These are phyloP conservation scores for Torulaspora quercuum DNA, from an alignment of 805 yeast genomes.

Conservation along the genomic window DNA sequence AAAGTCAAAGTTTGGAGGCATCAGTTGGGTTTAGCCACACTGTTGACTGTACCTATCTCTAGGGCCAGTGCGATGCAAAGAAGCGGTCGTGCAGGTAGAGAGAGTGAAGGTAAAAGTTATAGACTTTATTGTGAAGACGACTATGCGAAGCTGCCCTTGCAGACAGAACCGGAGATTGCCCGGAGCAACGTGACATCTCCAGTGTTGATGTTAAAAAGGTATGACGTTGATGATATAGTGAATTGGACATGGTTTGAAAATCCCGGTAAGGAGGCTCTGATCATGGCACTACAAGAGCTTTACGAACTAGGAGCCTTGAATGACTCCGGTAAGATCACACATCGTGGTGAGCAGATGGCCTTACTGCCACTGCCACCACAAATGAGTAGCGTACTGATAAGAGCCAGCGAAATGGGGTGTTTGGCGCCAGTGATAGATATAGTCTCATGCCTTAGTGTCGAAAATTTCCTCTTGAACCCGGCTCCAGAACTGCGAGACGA, in stretches of 20 bases:
- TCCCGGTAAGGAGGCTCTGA: constrained; percentile 75
- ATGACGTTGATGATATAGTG: constrained; percentile 78
- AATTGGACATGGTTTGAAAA: constrained; percentile 92
- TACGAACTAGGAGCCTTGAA: constrained; percentile 77
- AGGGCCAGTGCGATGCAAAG: constrained; percentile 94
- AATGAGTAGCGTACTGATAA: constrained; percentile 75
- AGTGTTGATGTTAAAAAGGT: constrained; percentile 73
- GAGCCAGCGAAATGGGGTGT: constrained; percentile 56
- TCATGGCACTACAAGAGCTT: constrained; percentile 73
- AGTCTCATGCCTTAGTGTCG: constrained; percentile 89
- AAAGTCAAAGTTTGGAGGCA: constrained; percentile 96
- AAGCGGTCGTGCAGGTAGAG: constrained; percentile 99
- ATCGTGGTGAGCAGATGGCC: constrained; percentile 81
- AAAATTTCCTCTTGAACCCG: constrained; percentile 78
- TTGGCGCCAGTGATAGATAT: constrained; percentile 75
- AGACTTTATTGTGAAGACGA: constrained; percentile 76
- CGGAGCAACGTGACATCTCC: constrained; percentile 85
- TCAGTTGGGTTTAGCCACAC: constrained; percentile 85
- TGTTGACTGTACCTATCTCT: constrained; percentile 87
- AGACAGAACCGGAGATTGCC: constrained; percentile 90
- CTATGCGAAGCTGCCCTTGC: constrained; percentile 58
- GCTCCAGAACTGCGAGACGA: constrained; percentile 79
- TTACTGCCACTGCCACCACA: constrained; percentile 90
- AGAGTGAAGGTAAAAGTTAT: constrained; percentile 83
- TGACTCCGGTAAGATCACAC: constrained; percentile 71